Base-by-base conservation (phyloP, 345 rosid species). In the Eucalyptus guilfoylei region DNA sequence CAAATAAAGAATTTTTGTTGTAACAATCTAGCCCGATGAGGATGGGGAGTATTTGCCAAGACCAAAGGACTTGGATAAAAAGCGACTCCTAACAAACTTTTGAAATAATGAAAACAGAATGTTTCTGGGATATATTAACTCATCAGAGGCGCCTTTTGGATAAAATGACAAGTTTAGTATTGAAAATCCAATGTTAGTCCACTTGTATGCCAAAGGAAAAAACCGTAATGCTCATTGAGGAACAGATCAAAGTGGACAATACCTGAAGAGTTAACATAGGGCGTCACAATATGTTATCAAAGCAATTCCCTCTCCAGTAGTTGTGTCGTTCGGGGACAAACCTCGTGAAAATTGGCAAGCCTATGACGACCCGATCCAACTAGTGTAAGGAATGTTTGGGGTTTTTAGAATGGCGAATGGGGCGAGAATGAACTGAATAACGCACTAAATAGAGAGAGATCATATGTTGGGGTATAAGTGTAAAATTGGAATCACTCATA, bases 11-110 rank as follows among this genome's bases (percentile, higher is more conserved):
- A 64, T 14, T n/a, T 64, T 64, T 64, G 76, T 64, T 64, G 76
- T 14, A n/a, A n/a, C 10, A 32, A n/a, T n/a, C 37, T 5, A 8
- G 19, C 32, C 0, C 0, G 2, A 62, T 4, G 0, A 28, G 69
- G 69, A 28, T 0, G 10, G 9, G 9, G 37, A 15, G 11, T 14
- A 34, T 64, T 7, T 3, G 72, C 37, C 3, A 6, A 8, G 37
- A 16, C 37, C 5, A 14, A 1, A 8, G 6, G 37, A 17, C 4
- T n/a, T 14, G 17, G 40, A n/a, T 64, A 1, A 64, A 40, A 64
- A n/a, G 76, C 1, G 3, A 9, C 40, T 64, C 11, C 2, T n/a
- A 2, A 5, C 40, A 64, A 4, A n/a, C 17, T 64, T n/a, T n/a
- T 64, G 16, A 8, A n/a, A 64, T 64, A 34, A 17, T 34, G 6